These are phyloP conservation scores for Exserohilum turcica DNA, from an alignment of 2,329 filamentous ascomycete genomes.

Conservation along the genomic window DNA sequence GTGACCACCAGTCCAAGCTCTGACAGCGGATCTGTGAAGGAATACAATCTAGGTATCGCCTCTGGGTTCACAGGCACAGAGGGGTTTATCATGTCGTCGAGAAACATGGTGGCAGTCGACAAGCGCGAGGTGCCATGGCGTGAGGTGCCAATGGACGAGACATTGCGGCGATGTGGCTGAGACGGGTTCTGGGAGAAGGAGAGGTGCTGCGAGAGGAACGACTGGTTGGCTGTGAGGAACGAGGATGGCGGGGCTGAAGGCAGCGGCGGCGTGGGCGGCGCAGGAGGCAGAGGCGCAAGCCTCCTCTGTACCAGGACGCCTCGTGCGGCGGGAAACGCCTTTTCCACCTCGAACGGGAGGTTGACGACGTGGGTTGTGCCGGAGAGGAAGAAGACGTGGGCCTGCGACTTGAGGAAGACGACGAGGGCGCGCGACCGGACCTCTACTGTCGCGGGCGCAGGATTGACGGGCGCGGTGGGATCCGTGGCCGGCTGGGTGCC, in stretches of 20 bases:
- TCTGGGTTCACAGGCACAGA: conserved; percentile 37
- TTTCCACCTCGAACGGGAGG: conserved; percentile 92
- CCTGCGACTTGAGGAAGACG: conserved; percentile 89
- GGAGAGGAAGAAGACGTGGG: conserved; percentile 88
- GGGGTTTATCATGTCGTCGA: conserved; percentile 40
- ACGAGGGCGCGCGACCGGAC: conserved; percentile 68
- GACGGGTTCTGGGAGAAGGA: conserved; percentile 52
- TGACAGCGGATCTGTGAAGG: conserved; percentile 81
- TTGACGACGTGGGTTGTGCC: conserved; percentile 89
- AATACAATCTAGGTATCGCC: conserved; percentile 77
- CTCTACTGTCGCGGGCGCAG: conserved; percentile 27
- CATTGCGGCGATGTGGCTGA: conserved; percentile 36
- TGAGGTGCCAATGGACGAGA: conserved; percentile 35
- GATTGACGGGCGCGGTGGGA: conserved; percentile 27
- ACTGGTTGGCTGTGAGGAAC: conserved; percentile 64
- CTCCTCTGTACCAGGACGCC: conserved; percentile 89
- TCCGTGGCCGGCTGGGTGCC: conserved; percentile 42
- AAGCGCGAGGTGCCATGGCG: conserved; percentile 30
- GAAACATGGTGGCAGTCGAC: conserved; percentile 31
- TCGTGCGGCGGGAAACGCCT: conserved; percentile 78
- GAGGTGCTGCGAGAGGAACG: conserved; percentile 61
- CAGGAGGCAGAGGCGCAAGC: conserved; percentile 56
- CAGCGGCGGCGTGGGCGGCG: conserved; percentile 45
- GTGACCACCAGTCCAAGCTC: conserved; percentile 81
- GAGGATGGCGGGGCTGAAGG: conserved; percentile 76